A percentile compares a stretch with the other conserved stretches of the same genome.
Conservation (phyloP, 192 early-diverging fungal species). For the Funneliformis geosporum region DNA sequence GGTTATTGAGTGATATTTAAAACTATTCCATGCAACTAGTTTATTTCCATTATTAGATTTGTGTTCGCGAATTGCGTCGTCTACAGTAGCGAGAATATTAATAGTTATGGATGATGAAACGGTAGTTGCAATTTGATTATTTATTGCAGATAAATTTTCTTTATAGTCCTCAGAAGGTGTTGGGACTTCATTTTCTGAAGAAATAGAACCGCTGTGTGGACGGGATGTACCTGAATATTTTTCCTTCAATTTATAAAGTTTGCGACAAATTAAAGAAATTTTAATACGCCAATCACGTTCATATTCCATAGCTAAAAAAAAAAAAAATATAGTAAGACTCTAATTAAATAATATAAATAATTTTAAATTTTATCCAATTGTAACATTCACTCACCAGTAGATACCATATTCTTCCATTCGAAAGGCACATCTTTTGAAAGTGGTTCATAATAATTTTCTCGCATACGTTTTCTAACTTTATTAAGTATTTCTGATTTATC, state of each 20-base stretch:
- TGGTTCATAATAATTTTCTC: neutral
- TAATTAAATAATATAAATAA: too few relatives aligned
- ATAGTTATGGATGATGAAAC: neutral
- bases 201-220: too few relatives aligned
- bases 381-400: neutral
- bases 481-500: neutral
- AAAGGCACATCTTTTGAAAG: neutral
- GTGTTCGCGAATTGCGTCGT: neutral
- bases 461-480: neutral
- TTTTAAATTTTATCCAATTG: neutral
- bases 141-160: neutral
- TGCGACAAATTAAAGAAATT: neutral
- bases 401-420: neutral
- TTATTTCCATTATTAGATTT: neutral
- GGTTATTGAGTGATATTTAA: neutral
- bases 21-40: conserved; percentile 1
- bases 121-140: too few relatives aligned
- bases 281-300: too few relatives aligned
- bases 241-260: too few relatives aligned
- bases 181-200: too few relatives aligned
- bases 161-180: neutral
- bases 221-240: too few relatives aligned
- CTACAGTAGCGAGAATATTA: neutral
- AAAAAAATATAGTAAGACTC: neutral
- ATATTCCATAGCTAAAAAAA: neutral